Evolutionary conservation across 805 yeast species (phyloP).

Genomic region (Starmerella floris): DNA sequence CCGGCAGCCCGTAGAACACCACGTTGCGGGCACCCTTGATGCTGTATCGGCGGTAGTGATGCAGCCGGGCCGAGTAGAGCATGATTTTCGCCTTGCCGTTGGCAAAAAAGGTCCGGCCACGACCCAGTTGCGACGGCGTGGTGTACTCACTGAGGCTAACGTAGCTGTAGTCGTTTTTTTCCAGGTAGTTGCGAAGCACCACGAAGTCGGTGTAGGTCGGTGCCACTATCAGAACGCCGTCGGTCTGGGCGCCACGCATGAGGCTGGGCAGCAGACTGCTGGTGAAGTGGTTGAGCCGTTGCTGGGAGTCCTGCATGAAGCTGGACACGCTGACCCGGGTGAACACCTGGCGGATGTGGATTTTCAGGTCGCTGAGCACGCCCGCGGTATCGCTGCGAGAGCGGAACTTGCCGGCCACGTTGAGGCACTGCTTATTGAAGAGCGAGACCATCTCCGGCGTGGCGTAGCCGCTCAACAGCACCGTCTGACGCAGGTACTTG

Average conservation of each 20-base stretch:
- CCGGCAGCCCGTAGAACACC: constrained; percentile 70
- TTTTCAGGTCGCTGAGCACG: constrained; percentile 50
- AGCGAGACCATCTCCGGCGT: constrained; percentile 74
- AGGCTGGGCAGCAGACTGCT: constrained; percentile 64
- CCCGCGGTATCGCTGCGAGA: constrained; percentile 37
- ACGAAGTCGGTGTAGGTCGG: constrained; percentile 81
- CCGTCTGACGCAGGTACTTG: constrained; percentile 56
- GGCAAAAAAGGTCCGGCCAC: constrained; percentile 57
- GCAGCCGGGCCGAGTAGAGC: constrained; percentile 88
- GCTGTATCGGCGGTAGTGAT: constrained; percentile 77
- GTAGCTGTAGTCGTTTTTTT: constrained; percentile 46
- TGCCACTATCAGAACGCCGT: constrained; percentile 68
- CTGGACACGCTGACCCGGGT: constrained; percentile 48
- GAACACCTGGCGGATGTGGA: constrained; percentile 43
- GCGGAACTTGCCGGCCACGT: constrained; percentile 30
- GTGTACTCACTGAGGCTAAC: constrained; percentile 77
- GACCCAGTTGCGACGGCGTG: constrained; percentile 51
- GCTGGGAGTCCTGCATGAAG: constrained; percentile 59
- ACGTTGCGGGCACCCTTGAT: constrained; percentile 73
- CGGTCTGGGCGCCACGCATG: constrained; percentile 42
- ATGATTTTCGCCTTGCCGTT: constrained; percentile 50
- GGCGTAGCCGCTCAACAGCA: constrained; percentile 58
- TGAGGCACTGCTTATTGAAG: constrained; percentile 28
- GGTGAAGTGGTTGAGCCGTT: constrained; percentile 69
- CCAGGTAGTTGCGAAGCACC: constrained; percentile 58